These are phyloP conservation scores for Hypericum androsaemum DNA, from an alignment of 345 rosid species.

Conservation along the genomic window DNA sequence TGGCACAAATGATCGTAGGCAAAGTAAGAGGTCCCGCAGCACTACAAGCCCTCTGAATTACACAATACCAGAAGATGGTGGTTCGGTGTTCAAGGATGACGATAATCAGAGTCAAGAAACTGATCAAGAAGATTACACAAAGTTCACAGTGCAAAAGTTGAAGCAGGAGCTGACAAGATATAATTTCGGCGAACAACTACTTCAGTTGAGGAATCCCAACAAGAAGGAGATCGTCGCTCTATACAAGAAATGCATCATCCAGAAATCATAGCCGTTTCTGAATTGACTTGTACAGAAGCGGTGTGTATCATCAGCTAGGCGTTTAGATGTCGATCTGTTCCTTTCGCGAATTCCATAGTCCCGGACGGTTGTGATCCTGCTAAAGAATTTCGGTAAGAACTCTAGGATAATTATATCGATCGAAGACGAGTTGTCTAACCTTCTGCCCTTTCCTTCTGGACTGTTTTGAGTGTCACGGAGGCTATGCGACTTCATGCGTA, in stretches of 20 bases:
- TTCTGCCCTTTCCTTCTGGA: no score
- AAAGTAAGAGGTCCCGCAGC: constrained; percentile 13
- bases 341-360: no score
- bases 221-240: constrained; percentile 33
- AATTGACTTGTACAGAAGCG: no score
- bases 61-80: constrained; percentile 14
- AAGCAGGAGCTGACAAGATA: constrained; percentile 25
- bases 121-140: constrained; percentile 16
- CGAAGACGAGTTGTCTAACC: no score
- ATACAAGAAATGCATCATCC: constrained; percentile 24
- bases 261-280: constrained; percentile 8
- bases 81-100: constrained; percentile 6
- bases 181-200: constrained; percentile 34
- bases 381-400: no score
- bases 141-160: constrained; percentile 28
- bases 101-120: constrained; percentile 4
- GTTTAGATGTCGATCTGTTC: no score
- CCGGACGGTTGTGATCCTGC: no score
- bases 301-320: no score
- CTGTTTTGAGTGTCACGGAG: no score
- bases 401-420: no score
- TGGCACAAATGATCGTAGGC: constrained; percentile 11
- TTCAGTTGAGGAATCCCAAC: constrained; percentile 26
- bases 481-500: no score
- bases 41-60: constrained; percentile 23